Base-by-base conservation (phyloP, 305 asterid species). In the Vinca major region DNA sequence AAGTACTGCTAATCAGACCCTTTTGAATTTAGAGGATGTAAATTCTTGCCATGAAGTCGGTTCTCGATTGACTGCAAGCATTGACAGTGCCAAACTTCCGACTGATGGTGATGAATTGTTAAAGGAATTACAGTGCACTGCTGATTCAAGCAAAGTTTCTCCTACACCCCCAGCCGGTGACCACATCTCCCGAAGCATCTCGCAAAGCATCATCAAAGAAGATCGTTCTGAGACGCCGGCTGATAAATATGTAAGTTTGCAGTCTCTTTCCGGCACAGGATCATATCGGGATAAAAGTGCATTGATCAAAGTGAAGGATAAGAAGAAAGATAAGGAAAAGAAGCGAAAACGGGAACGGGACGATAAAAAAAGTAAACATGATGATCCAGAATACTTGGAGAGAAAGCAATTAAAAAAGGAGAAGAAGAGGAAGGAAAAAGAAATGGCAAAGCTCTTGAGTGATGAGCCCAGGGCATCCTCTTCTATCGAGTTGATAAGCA, bases 1-100 rank as follows among this genome's bases (percentile, higher is more conserved):
- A 13, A 86, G 91, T 81, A 77, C 82, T 3, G 82, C 91, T 41
- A 85, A 85, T 77, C 95, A 84, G 67, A 84, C 87, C 75, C 75
- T 79, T 4, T 90, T 81, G 67, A 84, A 88, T 74, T 77, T 79
- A 5, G 96, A 93, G 80, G 96, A 90, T 75, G 89, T 84, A 47
- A 83, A 84, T 78, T 90, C 97, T 52, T 81, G 88, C 86, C 97
- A 89, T 70, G 96, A 88, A 79, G 95, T 89, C 52, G 97, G 95
- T 36, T 93, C 99, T 69, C 81, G 95, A 73, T 92, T 93, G n/a
- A 90, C 95, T 17, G 97, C 95, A 37, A 92, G 97, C 79, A 92
- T 90, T 65, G 97, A 95, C 77, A 85, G 95, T 74, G 94, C 84
- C 67, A 90, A 88, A 76, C 88, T 88, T 58, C 78, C 87, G 37